Percentiles rank a stretch among this genome's conserved stretches.
Evolutionary conservation across 2,329 filamentous ascomycete genomes (phyloP).

Genomic region (Cladosporium sp.): DNA sequence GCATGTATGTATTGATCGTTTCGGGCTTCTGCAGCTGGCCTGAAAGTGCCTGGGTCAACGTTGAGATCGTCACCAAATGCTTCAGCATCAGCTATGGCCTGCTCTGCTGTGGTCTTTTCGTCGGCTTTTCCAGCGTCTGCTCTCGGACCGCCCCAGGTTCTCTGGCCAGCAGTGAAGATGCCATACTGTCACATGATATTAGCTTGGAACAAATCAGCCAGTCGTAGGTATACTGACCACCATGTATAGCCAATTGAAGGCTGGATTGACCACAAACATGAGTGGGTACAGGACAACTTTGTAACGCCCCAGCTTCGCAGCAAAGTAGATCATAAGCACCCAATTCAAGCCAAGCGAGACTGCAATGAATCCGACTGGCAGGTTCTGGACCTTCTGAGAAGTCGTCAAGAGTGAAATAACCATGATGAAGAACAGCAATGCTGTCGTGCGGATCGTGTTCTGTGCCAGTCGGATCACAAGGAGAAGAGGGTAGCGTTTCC

Average conservation of each 20-base stretch:
- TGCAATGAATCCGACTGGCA: slow-evolving; percentile 90
- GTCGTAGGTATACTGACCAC: slow-evolving; percentile 41
- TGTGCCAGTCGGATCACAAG: slow-evolving; percentile 87
- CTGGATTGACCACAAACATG: slow-evolving; percentile 93
- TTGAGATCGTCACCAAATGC: slow-evolving; percentile 82
- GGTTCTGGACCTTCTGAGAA: slow-evolving; percentile 68
- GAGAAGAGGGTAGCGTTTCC: slow-evolving; percentile 84
- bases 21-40: slow-evolving; percentile 50
- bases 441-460: slow-evolving; percentile 92
- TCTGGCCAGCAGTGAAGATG: slow-evolving; percentile 87
- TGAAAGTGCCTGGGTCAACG: slow-evolving; percentile 81
- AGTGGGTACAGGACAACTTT: slow-evolving; percentile 94
- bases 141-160: slow-evolving; percentile 92
- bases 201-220: neutral
- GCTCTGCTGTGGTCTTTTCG: slow-evolving; percentile 66
- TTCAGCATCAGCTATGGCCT: slow-evolving; percentile 79
- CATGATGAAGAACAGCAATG: slow-evolving; percentile 91
- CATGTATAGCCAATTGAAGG: slow-evolving; percentile 99
- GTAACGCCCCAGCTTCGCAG: slow-evolving; percentile 76
- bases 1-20: slow-evolving; percentile 32
- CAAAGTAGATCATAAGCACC: slow-evolving; percentile 94
- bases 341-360: slow-evolving; percentile 92
- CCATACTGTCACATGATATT: slow-evolving; percentile 55
- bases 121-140: slow-evolving; percentile 83
- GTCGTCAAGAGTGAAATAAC: slow-evolving; percentile 81